Base-by-base conservation (phyloP, 352 stramenopile species). In the Globisporangium cederbergense region DNA sequence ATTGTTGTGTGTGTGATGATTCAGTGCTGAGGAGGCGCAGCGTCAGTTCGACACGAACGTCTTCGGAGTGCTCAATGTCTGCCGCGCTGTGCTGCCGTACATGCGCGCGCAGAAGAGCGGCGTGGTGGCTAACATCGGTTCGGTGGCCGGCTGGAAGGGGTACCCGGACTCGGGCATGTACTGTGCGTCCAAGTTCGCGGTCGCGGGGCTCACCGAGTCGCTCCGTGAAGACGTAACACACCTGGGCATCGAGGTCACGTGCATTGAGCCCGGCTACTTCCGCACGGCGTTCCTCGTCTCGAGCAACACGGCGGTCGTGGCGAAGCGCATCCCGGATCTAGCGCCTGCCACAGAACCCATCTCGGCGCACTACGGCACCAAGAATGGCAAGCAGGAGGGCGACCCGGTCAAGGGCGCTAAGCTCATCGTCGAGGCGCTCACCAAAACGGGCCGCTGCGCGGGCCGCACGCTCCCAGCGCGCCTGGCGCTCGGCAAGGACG, bases 1-100 rank as follows among this genome's bases (percentile, higher is more conserved):
- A 22, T 6, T 34, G n/a, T 60, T 6, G 34, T 32, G 9, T 42
- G 30, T 5, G 30, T 5, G 30, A 34, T 34, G 30, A 34, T 5
- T 34, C 8, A 62, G 56, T 22, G 28, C 56, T 5, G 49, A 77
- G 20, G 75, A 80, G 36, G 65, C 78, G 16, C 49, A 65, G 30
- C 65, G 65, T 5, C 52, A 73, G 54, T 82, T 72, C 70, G 66
- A 79, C 62, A 79, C 75, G 28, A 82, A 82, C 46, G 70, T 82
- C 2, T 81, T 81, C 43, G 73, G 76, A n/a, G 64, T 73, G 57
- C 51, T 79, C 59, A 61, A 64, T 6, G 62, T 79, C 22, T 36
- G 69, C 25, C 70, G 73, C 32, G 72, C 60, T 5, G 30, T 34
- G 5, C 30, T 34, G 30, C 30, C 30, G 30, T 34, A 34, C 30